phyloP scores from a whole-genome alignment of 2,329 filamentous ascomycete species.

The Aspergillus sp. region DNA sequence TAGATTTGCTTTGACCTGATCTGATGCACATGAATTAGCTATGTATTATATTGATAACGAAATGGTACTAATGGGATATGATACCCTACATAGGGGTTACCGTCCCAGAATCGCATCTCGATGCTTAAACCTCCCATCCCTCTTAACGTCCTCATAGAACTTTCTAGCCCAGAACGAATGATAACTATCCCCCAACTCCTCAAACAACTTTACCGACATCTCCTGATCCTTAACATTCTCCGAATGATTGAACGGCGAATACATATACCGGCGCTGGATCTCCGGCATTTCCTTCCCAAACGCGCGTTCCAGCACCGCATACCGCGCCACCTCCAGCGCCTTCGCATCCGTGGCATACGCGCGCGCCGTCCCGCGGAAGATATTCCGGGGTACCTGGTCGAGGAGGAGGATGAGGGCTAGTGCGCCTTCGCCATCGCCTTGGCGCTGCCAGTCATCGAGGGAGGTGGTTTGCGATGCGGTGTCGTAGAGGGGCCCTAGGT shows the following conservation, averaged over 20 bases:
- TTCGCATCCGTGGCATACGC: conserved; percentile 25
- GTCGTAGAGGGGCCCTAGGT: conserved; percentile 12
- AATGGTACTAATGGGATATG: too few species aligned
- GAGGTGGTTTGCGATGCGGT: conserved; percentile 10
- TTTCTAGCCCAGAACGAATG: conserved; percentile 14
- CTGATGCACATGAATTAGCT: neutral
- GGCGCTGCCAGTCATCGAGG: conserved; percentile 13
- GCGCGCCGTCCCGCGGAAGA: conserved; percentile 24
- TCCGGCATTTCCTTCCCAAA: conserved; percentile 18
- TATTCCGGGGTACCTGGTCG: conserved; percentile 33
- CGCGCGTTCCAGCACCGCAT: conserved; percentile 17
- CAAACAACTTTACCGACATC: conserved; percentile 10
- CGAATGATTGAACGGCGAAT: conserved; percentile 30
- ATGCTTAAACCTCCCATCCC: conserved; percentile 18
- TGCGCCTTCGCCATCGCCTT: conserved; percentile 15
- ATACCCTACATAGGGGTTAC: neutral
- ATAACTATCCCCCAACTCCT: conserved; percentile 9
- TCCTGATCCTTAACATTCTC: conserved; percentile 26
- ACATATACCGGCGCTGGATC: conserved; percentile 23
- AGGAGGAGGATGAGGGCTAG: conserved; percentile 32
- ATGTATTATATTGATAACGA: neutral
- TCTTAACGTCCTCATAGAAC: conserved; percentile 13
- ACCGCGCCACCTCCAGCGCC: conserved; percentile 18
- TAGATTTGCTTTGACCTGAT: neutral
- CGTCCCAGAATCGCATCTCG: conserved; percentile 17